These are phyloP conservation scores for Gnetum montanum DNA, from an alignment of 75 land plant species.

Conservation along the genomic window DNA sequence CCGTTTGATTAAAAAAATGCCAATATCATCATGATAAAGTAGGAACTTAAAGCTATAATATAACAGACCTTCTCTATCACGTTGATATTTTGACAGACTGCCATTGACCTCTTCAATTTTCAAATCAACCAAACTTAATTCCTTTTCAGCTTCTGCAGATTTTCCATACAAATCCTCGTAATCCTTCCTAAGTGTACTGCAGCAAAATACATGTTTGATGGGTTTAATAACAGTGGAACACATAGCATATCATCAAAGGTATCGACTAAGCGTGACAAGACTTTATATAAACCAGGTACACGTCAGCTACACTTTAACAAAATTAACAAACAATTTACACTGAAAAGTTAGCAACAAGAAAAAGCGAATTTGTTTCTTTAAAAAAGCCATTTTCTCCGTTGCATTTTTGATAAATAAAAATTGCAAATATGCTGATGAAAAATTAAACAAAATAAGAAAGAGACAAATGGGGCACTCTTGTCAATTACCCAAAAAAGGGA, in stretches of 20 bases:
- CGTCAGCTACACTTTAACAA: no score
- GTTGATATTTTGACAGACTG: constrained; percentile 45
- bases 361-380: no score
- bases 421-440: neutral
- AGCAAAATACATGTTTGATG: neutral
- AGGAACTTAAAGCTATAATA: neutral
- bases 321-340: neutral
- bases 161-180: constrained; percentile 59
- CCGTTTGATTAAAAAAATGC: neutral
- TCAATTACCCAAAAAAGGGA: no score
- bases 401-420: neutral
- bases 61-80: constrained; percentile 67
- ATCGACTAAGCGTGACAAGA: no score
- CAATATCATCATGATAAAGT: neutral
- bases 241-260: no score
- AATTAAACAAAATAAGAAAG: neutral
- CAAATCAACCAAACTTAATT: constrained; percentile 50
- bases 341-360: no score
- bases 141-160: constrained; percentile 69
- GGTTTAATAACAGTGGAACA: no score
- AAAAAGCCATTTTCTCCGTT: no score
- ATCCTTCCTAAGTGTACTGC: constrained; percentile 46
- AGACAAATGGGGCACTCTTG: neutral
- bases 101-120: constrained; percentile 59
- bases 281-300: no score